Conservation (phyloP, 2,329 filamentous ascomycete genomes). For the Phaeosphaeria sp. region DNA sequence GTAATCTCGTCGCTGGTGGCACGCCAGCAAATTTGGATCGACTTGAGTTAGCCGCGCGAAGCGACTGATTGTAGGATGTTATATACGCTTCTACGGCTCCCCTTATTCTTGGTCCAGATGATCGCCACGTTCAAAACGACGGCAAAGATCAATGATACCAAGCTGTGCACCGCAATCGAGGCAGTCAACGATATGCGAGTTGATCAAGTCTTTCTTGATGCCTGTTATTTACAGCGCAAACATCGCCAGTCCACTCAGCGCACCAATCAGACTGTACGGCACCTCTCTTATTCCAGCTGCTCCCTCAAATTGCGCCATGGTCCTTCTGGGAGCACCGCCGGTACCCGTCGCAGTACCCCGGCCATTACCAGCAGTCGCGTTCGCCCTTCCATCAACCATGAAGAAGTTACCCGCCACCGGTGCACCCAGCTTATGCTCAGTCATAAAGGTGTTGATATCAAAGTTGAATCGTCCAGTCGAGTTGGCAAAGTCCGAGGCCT, state of each 20-base stretch:
- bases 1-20: too few species aligned
- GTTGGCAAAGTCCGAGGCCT: conserved; percentile 28
- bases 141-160: too few species aligned
- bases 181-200: neutral
- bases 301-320: conserved; percentile 29
- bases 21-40: too few species aligned
- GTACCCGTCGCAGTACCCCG: conserved; percentile 24
- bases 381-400: conserved; percentile 39
- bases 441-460: conserved; percentile 36
- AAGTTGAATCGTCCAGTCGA: conserved; percentile 34
- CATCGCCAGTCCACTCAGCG: conserved; percentile 21
- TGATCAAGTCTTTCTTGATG: neutral
- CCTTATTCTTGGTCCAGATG: too few species aligned
- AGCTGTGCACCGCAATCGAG: neutral
- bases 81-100: too few species aligned
- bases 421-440: conserved; percentile 26
- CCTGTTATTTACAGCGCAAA: conserved; percentile 10
- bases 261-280: conserved; percentile 15
- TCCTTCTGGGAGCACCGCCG: conserved; percentile 16
- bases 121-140: too few species aligned
- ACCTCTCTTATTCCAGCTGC: conserved; percentile 16
- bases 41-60: too few species aligned
- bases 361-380: conserved; percentile 9
- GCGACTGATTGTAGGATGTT: too few species aligned
- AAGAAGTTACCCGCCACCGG: conserved; percentile 46